These are phyloP conservation scores for Penicillium sumatraense DNA, from an alignment of 2,329 filamentous ascomycete species.

Conservation along the genomic window DNA sequence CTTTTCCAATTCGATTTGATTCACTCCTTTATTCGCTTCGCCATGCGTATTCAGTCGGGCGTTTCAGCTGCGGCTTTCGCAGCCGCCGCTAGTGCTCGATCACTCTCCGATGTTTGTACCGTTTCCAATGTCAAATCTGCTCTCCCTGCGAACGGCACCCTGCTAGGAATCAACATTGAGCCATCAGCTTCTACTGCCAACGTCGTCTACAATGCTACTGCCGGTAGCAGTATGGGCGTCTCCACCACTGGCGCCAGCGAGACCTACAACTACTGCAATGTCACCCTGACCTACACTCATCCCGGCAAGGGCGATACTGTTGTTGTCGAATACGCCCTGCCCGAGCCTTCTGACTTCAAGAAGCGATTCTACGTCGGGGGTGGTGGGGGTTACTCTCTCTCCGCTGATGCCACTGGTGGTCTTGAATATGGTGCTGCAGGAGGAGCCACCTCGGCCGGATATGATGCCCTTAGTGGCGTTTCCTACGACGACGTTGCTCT, in stretches of 20 bases:
- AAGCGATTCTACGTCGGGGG: slow-evolving; percentile 53
- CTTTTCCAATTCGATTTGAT: slow-evolving; percentile 4
- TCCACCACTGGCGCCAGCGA: slow-evolving; percentile 26
- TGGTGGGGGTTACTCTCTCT: slow-evolving; percentile 51
- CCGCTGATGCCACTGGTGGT: slow-evolving; percentile 43
- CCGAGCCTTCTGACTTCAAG: slow-evolving; percentile 41
- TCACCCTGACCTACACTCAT: slow-evolving; percentile 50
- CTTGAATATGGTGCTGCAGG: slow-evolving; percentile 48
- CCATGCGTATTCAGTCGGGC: slow-evolving; percentile 29
- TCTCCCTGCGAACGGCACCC: slow-evolving; percentile 48
- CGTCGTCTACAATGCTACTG: slow-evolving; percentile 42
- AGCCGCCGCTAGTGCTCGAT: slow-evolving; percentile 36
- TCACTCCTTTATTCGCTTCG: slow-evolving; percentile 3
- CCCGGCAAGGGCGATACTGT: slow-evolving; percentile 46
- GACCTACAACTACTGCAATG: slow-evolving; percentile 44
- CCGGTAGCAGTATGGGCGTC: slow-evolving; percentile 23
- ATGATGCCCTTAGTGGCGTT: slow-evolving; percentile 46
- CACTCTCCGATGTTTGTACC: slow-evolving; percentile 50
- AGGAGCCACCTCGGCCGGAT: slow-evolving; percentile 51
- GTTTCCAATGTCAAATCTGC: slow-evolving; percentile 48
- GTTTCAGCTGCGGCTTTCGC: slow-evolving; percentile 26
- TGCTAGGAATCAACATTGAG: slow-evolving; percentile 47
- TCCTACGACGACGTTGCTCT: slow-evolving; percentile 46
- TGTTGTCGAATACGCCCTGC: slow-evolving; percentile 44
- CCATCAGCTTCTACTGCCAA: slow-evolving; percentile 48